phyloP scores from a whole-genome alignment of 345 rosid genomes.

The Raphanus sativus region DNA sequence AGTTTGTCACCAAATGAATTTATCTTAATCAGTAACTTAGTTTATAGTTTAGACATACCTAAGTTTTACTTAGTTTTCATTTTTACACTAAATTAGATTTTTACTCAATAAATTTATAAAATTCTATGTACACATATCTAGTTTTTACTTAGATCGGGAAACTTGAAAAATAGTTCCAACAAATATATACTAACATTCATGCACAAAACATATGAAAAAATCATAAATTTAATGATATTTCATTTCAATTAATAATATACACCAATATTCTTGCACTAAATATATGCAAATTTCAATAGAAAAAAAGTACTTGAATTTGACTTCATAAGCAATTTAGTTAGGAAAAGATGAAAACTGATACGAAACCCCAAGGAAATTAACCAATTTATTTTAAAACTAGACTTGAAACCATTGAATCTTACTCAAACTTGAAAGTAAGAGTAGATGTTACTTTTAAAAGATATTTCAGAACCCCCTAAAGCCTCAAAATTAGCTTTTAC shows the following conservation, averaged over 20 bases:
- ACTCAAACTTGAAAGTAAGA: neutral
- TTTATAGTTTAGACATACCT: too few relatives aligned
- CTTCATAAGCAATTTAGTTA: neutral
- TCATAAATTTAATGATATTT: neutral
- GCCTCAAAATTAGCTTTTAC: neutral
- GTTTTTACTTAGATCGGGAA: neutral
- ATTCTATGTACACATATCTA: too few relatives aligned
- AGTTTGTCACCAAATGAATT: too few relatives aligned
- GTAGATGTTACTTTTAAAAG: neutral
- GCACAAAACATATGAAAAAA: neutral
- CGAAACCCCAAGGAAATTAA: neutral
- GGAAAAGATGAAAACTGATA: neutral
- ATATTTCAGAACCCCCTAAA: neutral
- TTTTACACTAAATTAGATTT: too few relatives aligned
- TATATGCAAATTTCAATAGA: neutral
- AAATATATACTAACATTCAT: neutral
- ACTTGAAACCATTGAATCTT: neutral
- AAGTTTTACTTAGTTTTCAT: too few relatives aligned
- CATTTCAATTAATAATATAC: neutral
- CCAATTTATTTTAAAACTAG: neutral
- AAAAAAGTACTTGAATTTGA: neutral
- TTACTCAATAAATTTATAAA: too few relatives aligned
- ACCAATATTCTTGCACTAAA: neutral
- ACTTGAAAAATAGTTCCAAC: neutral
- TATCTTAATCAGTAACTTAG: too few relatives aligned